Base-by-base conservation (phyloP, 139 green algal species). In the Tetraselmis chui region DNA sequence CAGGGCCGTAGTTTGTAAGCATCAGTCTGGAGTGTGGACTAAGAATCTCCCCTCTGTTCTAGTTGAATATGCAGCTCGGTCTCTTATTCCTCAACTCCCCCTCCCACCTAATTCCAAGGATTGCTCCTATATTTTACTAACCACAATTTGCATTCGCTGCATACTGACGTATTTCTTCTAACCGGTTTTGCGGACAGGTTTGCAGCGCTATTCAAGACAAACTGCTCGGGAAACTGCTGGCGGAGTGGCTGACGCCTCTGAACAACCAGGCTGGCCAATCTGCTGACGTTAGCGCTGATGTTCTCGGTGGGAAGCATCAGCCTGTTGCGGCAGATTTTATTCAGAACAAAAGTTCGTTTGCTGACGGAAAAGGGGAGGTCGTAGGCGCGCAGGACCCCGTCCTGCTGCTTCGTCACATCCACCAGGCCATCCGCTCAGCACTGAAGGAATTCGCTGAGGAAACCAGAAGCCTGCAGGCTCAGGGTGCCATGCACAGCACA, bases 381-480 rank as follows among this genome's bases (percentile, higher is more conserved):
- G 25, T 2, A 1, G 79, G 30, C 58, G 11, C 29, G 27, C 11
- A 2, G 5, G 32, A 81, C 32, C 26, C 76, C 83, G 90, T 91
- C 27, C 94, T 98, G 27, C 84, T 91, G 45, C 45, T 67, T 5
- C 45, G 45, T 0, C 89, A 97, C 80, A 91, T 97, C 78, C 95
- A 98, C 87, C 83, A 88, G 31, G 92, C 89, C 80, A 97, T 98
- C 80, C 88, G 90, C 29, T 89, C 88, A 0, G 89, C 92, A 0
- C 87, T 98, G n/a, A 87, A 92, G 45, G 89, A 84, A 26, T 95
- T 98, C 88, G 90, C 89, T 0, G 74, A 58, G 0, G 95, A 97
- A 81, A 90, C 91, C 2, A 84, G 86, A 0, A 32, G 67, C 30
- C 86, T 96, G 45, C 45, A 67, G 45, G 76, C 76, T 45, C 76